phyloP scores from a whole-genome alignment of 2,329 filamentous ascomycete genomes.

The Fusarium sulawesiense region DNA sequence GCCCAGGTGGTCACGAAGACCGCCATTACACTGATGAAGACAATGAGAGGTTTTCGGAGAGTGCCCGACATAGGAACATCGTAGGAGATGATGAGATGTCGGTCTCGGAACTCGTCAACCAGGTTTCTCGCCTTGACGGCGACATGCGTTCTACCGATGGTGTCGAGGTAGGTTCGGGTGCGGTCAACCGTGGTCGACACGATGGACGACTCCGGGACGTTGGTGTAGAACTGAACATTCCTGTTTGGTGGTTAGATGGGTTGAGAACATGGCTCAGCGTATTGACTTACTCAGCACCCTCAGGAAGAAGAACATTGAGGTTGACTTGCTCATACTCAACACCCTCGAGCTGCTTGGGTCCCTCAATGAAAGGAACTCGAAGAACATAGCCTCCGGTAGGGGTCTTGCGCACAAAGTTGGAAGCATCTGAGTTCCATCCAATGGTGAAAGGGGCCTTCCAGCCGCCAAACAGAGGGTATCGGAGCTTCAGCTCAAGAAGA shows the following conservation, averaged over 20 bases:
- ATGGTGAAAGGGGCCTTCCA: constrained; percentile 99
- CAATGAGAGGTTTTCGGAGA: constrained; percentile 86
- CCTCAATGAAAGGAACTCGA: constrained; percentile 92
- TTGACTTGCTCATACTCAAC: constrained; percentile 85
- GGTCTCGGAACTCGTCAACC: constrained; percentile 88
- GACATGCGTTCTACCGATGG: constrained; percentile 84
- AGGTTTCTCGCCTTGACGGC: constrained; percentile 85
- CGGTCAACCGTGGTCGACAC: constrained; percentile 68
- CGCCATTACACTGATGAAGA: constrained; percentile 78
- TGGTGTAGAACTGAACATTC: constrained; percentile 81
- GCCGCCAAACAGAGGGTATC: constrained; percentile 95
- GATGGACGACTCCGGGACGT: constrained; percentile 73
- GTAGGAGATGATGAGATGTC: constrained; percentile 87
- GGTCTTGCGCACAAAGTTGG: constrained; percentile 77
- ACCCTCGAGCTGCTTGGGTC: constrained; percentile 86
- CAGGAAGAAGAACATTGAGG: constrained; percentile 86
- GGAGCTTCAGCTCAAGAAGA: constrained; percentile 88
- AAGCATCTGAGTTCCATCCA: constrained; percentile 91
- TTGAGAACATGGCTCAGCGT: not conserved
- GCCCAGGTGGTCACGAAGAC: constrained; percentile 81
- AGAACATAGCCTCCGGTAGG: constrained; percentile 80
- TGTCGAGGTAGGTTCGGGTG: constrained; percentile 95
- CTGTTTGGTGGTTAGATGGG: constrained; percentile 62
- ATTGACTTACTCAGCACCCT: constrained; percentile 81
- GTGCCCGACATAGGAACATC: constrained; percentile 80